Conservation (phyloP, 2,329 filamentous ascomycete species). For the Pseudocercospora musae region DNA sequence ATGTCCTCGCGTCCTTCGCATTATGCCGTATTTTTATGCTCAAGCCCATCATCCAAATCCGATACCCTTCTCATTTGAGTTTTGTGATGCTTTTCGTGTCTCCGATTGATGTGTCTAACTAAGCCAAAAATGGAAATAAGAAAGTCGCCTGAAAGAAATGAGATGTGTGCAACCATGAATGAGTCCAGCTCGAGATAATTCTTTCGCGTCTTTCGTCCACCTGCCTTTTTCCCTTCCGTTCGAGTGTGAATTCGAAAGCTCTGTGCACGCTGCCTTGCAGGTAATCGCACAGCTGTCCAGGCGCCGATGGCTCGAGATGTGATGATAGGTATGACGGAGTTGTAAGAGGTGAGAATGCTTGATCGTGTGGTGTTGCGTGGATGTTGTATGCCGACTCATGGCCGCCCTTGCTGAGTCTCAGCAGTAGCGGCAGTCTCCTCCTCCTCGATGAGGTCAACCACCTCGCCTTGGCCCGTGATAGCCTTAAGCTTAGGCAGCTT, state of each 20-base stretch:
- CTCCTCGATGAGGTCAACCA: conserved; percentile 14
- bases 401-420: background rate
- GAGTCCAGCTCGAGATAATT: background rate
- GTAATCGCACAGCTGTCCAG: background rate
- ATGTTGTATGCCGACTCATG: background rate
- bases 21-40: background rate
- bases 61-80: background rate
- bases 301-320: background rate
- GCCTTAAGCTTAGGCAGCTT: conserved; percentile 16
- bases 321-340: background rate
- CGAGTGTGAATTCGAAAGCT: background rate
- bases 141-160: background rate
- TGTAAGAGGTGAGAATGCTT: background rate
- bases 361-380: background rate
- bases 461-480: conserved; percentile 3
- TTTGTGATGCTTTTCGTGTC: background rate
- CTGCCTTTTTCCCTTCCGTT: background rate
- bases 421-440: background rate
- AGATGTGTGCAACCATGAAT: background rate
- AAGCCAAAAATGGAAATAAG: background rate
- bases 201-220: background rate
- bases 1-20: background rate
- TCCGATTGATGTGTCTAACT: background rate
- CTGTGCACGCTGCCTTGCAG: background rate
- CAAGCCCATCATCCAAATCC: background rate